These are phyloP conservation scores for Penstemon eatonii DNA, from an alignment of 257 asterid genomes.

Conservation along the genomic window DNA sequence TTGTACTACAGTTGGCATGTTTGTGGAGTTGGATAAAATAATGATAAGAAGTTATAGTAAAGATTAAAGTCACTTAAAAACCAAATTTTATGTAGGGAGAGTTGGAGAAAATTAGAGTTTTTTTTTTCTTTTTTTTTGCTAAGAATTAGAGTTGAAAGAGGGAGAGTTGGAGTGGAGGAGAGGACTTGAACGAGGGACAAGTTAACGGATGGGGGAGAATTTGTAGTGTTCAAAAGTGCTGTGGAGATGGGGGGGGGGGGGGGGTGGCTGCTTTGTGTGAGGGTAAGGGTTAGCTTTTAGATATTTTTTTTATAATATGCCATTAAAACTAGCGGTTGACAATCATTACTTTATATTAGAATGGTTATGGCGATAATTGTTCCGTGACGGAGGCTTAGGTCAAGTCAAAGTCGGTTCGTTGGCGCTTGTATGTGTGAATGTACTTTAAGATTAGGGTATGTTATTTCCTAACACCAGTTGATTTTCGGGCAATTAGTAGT, in stretches of 20 bases:
- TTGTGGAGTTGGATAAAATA: not conserved
- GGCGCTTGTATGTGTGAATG: too few relatives aligned
- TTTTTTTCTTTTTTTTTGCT: too few relatives aligned
- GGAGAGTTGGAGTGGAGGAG: constrained; percentile 8
- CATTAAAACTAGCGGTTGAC: too few relatives aligned
- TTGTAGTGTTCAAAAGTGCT: constrained; percentile 51
- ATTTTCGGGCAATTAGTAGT: too few relatives aligned
- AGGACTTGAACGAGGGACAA: constrained; percentile 38
- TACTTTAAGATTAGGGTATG: too few relatives aligned
- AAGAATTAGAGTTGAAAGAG: not conserved
- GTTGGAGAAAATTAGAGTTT: not conserved
- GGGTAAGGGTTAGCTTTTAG: not conserved
- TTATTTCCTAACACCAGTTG: too few relatives aligned
- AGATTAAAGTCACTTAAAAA: not conserved
- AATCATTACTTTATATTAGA: too few relatives aligned
- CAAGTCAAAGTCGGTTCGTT: too few relatives aligned
- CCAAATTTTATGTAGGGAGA: not conserved
- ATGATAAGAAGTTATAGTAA: too few relatives aligned
- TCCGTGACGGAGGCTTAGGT: too few relatives aligned
- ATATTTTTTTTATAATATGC: too few relatives aligned
- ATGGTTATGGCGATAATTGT: too few relatives aligned
- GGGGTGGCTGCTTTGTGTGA: not conserved
- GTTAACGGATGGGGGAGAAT: constrained; percentile 42
- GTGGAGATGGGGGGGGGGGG: not conserved
- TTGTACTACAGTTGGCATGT: constrained; percentile 49